Evolutionary conservation across 1,284 basidiomycete species (phyloP).

Genomic region (Ganoderma sinense): DNA sequence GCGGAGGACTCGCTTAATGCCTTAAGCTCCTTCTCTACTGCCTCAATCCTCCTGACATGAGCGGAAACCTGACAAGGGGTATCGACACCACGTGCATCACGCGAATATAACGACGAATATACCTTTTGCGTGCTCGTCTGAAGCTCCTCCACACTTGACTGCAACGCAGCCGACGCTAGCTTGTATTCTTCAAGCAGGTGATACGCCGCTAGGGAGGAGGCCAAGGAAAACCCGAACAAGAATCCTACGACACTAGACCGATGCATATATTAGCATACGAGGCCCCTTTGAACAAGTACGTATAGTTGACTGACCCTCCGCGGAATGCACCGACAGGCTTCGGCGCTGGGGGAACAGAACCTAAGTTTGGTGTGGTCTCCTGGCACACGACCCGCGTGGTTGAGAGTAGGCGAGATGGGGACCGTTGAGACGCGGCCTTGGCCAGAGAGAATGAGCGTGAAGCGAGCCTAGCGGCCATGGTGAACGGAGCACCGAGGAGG

Average conservation of each 20-base stretch:
- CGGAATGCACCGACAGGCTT: constrained; percentile 87
- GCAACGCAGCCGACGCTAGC: constrained; percentile 81
- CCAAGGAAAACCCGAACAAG: constrained; percentile 87
- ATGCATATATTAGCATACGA: constrained; percentile 1
- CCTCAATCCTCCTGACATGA: constrained; percentile 86
- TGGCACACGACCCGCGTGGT: constrained; percentile 51
- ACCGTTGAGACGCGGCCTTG: constrained; percentile 23
- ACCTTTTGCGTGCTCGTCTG: constrained; percentile 87
- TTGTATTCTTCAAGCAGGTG: constrained; percentile 92
- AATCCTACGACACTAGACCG: constrained; percentile 84
- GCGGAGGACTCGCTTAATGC: constrained; percentile 72
- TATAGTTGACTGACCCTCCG: constrained; percentile 69
- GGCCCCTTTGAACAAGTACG: background rate
- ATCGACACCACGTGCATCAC: background rate
- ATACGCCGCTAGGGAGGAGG: constrained; percentile 86
- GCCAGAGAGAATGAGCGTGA: constrained; percentile 49
- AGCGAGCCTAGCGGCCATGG: constrained; percentile 48
- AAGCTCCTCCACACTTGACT: constrained; percentile 88
- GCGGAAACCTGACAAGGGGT: constrained; percentile 69
- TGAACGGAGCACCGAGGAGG: constrained; percentile 14
- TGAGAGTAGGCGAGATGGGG: constrained; percentile 42
- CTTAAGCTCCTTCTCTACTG: constrained; percentile 89
- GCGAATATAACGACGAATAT: constrained; percentile 26
- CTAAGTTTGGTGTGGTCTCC: constrained; percentile 58
- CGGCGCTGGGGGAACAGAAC: constrained; percentile 66